These are phyloP conservation scores for Elaeis guineensis DNA, from an alignment of 176 grass and related monocot species.

Conservation along the genomic window DNA sequence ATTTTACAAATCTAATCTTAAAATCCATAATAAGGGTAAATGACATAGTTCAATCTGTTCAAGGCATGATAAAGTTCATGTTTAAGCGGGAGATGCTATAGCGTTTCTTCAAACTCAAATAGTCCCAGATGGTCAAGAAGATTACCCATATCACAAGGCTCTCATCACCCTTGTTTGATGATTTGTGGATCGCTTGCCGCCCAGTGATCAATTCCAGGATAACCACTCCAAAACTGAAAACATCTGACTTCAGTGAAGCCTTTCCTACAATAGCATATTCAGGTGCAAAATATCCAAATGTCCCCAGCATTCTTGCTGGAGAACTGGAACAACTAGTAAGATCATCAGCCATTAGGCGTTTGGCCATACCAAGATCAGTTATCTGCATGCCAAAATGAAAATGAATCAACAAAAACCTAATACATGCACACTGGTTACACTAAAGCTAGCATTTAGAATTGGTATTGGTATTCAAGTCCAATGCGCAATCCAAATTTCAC, in stretches of 20 bases:
- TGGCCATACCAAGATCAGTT: conserved; percentile 97
- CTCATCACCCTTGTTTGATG: conserved; percentile 50
- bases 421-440: too few species aligned
- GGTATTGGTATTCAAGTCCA: too few species aligned
- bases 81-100: conserved; percentile 1
- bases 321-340: conserved; percentile 80
- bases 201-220: conserved; percentile 91
- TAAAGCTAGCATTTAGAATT: too few species aligned
- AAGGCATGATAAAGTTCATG: too few species aligned
- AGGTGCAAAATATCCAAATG: conserved; percentile 95
- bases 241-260: conserved; percentile 89
- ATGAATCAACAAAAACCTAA: not conserved
- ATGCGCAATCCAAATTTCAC: too few species aligned
- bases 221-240: conserved; percentile 98
- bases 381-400: conserved; percentile 33
- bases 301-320: conserved; percentile 83
- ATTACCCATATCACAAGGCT: conserved; percentile 55
- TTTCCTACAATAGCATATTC: conserved; percentile 95
- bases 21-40: too few species aligned
- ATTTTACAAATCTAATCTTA: too few species aligned
- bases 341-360: conserved; percentile 78
- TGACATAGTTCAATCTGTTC: too few species aligned
- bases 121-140: not conserved
- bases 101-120: not conserved
- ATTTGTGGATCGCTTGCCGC: conserved; percentile 64